A percentile compares a stretch with the other conserved stretches of the same genome.
These are phyloP conservation scores for Geranium incanum DNA, from an alignment of 441 rosid genomes.

Conservation along the genomic window DNA sequence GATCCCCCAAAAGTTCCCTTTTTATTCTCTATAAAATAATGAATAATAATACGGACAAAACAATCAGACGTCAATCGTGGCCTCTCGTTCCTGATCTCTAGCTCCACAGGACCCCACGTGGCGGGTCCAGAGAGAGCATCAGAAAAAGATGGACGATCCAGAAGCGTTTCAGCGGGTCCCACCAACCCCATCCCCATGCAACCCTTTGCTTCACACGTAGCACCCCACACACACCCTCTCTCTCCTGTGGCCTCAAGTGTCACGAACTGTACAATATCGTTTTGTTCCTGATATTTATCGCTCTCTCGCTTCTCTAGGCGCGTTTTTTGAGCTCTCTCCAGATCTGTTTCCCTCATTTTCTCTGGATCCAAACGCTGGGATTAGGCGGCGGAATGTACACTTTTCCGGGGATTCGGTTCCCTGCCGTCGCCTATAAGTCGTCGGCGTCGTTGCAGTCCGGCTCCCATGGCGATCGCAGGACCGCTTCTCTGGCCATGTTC, in stretches of 20 bases:
- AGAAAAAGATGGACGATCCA: conserved; percentile 16
- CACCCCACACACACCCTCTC: neutral
- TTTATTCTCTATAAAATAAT: neutral
- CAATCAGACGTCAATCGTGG: neutral
- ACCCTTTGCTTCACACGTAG: conserved; percentile 25
- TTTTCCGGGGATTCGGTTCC: conserved; percentile 45
- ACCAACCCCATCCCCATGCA: conserved; percentile 17
- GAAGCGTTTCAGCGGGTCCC: conserved; percentile 19
- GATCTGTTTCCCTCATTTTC: conserved; percentile 6
- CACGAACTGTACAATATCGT: conserved; percentile 9
- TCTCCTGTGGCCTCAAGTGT: conserved; percentile 3
- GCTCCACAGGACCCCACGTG: neutral
- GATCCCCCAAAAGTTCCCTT: neutral
- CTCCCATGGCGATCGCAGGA: conserved; percentile 46
- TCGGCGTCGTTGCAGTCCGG: conserved; percentile 12
- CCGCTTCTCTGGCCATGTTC: conserved; percentile 30
- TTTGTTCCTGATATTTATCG: neutral
- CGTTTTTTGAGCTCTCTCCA: conserved; percentile 12
- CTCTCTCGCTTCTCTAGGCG: conserved; percentile 19
- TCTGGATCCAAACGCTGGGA: conserved; percentile 5
- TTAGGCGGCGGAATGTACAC: conserved; percentile 38
- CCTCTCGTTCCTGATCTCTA: conserved; percentile 5
- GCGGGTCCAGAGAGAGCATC: neutral
- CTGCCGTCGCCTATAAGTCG: conserved; percentile 30
- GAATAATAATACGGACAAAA: neutral